A percentile compares a stretch with the other conserved stretches of the same genome.
Conservation (phyloP, 73 alveolate genomes). For the Tetrahymena malaccensis region DNA sequence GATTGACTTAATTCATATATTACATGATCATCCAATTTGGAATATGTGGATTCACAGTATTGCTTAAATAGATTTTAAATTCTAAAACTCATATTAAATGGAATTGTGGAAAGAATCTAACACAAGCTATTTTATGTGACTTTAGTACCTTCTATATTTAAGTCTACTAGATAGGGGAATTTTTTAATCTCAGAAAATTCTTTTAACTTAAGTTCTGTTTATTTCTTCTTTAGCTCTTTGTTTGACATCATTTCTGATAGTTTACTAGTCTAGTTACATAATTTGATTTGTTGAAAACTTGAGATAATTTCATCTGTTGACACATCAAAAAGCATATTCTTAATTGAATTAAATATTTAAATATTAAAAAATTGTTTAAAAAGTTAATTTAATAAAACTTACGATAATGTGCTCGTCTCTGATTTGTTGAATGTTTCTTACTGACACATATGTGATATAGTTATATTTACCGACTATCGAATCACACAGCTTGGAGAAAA, state of each 20-base stretch:
- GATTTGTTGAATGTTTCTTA: not conserved
- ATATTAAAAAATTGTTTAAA: not conserved
- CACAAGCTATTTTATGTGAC: not conserved
- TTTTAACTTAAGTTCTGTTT: not conserved
- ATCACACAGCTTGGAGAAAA: not conserved
- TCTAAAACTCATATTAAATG: not conserved
- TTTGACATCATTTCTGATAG: not conserved
- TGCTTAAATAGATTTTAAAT: not conserved
- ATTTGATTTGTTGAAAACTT: not conserved
- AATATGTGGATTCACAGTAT: not conserved
- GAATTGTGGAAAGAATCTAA: not conserved
- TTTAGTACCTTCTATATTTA: not conserved
- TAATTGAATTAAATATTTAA: not conserved
- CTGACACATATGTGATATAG: not conserved
- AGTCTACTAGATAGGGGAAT: not conserved
- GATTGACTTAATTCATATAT: not conserved
- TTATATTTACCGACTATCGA: not conserved
- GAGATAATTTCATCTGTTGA: not conserved
- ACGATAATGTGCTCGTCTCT: not conserved
- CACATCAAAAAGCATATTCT: not conserved
- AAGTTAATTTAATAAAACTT: not conserved
- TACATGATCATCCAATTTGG: not conserved
- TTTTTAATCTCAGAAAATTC: not conserved
- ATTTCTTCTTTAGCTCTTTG: not conserved
- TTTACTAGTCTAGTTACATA: not conserved